Percentiles rank a stretch among this genome's conserved stretches.
Conservation (phyloP, 225 moss, liverwort and hornwort genomes). For the Anthoceros angustus region DNA sequence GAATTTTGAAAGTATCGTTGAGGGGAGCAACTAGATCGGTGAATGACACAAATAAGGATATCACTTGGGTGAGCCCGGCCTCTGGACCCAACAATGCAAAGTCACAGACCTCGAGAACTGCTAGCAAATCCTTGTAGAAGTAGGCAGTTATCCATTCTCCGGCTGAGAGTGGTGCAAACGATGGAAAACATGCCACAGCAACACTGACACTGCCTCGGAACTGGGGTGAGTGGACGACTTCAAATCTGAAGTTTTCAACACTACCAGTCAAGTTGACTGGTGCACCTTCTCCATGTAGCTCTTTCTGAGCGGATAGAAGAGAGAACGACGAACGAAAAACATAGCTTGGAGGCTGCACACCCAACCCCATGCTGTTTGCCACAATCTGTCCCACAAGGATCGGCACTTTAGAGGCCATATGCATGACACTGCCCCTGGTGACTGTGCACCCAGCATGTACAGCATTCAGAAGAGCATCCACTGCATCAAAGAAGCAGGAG, state of each 20-base stretch:
- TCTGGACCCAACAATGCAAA: conserved; percentile 13
- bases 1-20: not conserved
- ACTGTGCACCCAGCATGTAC: conserved; percentile 25
- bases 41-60: not conserved
- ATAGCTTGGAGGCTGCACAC: conserved; percentile 12
- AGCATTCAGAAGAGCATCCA: conserved; percentile 30
- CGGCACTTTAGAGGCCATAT: conserved; percentile 19
- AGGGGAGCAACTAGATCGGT: not conserved
- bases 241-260: conserved; percentile 26
- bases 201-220: conserved; percentile 25
- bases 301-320: conserved; percentile 16
- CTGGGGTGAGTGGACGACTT: conserved; percentile 12
- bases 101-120: conserved; percentile 30
- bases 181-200: conserved; percentile 24
- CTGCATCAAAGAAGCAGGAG: conserved; percentile 16
- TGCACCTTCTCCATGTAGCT: conserved; percentile 10
- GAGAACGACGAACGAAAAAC: conserved; percentile 25
- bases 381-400: conserved; percentile 28
- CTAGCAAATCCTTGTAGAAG: conserved; percentile 10
- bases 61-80: not conserved
- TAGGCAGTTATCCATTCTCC: conserved; percentile 7
- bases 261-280: conserved; percentile 14
- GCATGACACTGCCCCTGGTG: conserved; percentile 12
- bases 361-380: conserved; percentile 22
- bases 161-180: conserved; percentile 20